Percentiles rank a stretch among this genome's conserved stretches.
These are phyloP conservation scores for Hygrophorus pudorinus DNA, from an alignment of 768 basidiomycete species.

Conservation along the genomic window DNA sequence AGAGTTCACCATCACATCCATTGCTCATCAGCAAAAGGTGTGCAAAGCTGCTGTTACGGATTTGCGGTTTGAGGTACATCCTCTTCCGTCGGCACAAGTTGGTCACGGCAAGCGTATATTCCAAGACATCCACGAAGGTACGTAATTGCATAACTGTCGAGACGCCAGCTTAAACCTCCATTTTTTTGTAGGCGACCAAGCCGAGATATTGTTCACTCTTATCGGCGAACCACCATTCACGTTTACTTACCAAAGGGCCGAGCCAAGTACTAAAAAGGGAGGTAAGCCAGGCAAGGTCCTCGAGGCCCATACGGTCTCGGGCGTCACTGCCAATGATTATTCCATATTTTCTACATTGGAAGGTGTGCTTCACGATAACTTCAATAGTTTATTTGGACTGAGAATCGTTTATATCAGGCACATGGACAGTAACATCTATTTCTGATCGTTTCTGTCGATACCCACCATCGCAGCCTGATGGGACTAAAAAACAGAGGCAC, in stretches of 20 bases:
- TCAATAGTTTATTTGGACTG: not conserved
- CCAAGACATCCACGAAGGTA: constrained; percentile 88
- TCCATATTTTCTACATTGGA: constrained; percentile 88
- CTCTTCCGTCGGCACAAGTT: constrained; percentile 83
- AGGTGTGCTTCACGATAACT: constrained; percentile 39
- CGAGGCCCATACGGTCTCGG: constrained; percentile 86
- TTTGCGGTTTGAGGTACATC: constrained; percentile 62
- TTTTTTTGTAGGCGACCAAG: constrained; percentile 65
- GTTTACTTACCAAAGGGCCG: constrained; percentile 87
- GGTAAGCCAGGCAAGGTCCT: constrained; percentile 68
- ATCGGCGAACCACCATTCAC: constrained; percentile 92
- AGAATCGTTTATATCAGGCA: constrained; percentile 38
- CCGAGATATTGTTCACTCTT: constrained; percentile 86
- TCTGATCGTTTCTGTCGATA: constrained; percentile 87
- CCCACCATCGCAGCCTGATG: constrained; percentile 59
- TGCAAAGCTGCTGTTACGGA: constrained; percentile 79
- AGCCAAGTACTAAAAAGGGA: constrained; percentile 57
- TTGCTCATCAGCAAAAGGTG: constrained; percentile 89
- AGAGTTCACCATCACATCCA: constrained; percentile 74
- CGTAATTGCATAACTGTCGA: constrained; percentile 9
- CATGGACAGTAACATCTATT: constrained; percentile 89
- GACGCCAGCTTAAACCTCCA: not conserved
- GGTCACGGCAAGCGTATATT: constrained; percentile 72
- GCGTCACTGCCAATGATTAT: constrained; percentile 64
- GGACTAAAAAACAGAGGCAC: not conserved